Percentiles rank a stretch among this genome's conserved stretches.
These are phyloP conservation scores for Emergomyces pasteurianus DNA, from an alignment of 2,329 filamentous ascomycete species.

Conservation along the genomic window DNA sequence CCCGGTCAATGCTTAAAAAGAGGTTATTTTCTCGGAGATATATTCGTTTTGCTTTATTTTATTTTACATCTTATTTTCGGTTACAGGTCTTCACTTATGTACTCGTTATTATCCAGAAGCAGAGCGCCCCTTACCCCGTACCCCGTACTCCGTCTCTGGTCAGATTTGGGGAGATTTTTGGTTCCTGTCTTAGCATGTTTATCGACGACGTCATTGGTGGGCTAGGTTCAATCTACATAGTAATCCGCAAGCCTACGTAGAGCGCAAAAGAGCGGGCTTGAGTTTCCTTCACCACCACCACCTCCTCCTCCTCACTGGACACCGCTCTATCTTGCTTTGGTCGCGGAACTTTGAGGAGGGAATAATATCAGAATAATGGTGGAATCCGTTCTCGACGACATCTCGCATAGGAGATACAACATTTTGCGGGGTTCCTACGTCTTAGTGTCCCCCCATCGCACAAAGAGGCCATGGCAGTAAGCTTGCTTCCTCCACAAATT, in stretches of 20 bases:
- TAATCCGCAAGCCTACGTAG: background rate
- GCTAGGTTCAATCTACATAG: background rate
- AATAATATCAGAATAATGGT: conserved; percentile 42
- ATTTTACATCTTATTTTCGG: no score
- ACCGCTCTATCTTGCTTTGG: background rate
- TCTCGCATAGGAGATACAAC: conserved; percentile 91
- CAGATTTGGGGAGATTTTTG: no score
- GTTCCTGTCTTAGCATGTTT: no score
- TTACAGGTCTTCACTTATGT: no score
- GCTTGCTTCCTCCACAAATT: conserved; percentile 22
- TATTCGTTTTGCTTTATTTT: no score
- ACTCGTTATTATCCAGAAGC: no score
- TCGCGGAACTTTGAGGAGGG: background rate
- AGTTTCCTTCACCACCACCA: background rate
- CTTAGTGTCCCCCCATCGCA: conserved; percentile 88
- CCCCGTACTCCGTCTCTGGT: no score
- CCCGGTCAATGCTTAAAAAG: no score
- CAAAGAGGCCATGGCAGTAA: conserved; percentile 97
- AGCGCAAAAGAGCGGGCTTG: background rate
- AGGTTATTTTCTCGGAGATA: no score
- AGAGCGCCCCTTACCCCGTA: no score
- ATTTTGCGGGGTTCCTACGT: conserved; percentile 82
- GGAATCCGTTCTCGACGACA: conserved; percentile 76
- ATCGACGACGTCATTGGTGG: background rate
- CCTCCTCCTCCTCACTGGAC: background rate